Conservation (phyloP, 371 early-diverging fungal genomes). For the Syncephalastrum contaminatum region DNA sequence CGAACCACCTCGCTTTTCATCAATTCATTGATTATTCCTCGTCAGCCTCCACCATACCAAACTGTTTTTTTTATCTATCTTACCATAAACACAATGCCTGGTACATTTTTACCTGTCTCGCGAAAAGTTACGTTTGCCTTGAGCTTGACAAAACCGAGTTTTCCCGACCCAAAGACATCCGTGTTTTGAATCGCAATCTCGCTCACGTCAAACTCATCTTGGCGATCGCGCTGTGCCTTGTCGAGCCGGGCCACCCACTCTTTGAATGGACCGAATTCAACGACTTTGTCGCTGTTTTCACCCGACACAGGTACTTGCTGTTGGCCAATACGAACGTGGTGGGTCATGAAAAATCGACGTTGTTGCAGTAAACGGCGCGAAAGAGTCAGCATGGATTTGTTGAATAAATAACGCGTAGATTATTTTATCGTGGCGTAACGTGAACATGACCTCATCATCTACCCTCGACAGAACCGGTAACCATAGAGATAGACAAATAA, state of each 20-base stretch:
- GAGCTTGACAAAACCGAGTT: constrained; percentile 80
- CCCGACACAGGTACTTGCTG: too few relatives aligned
- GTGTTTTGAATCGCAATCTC: constrained; percentile 66
- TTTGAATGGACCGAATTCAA: constrained; percentile 61
- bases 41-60: too few relatives aligned
- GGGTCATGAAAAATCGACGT: too few relatives aligned
- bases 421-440: too few relatives aligned
- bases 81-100: constrained; percentile 83
- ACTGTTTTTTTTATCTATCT: not conserved
- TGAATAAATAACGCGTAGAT: too few relatives aligned
- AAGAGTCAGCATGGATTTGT: too few relatives aligned
- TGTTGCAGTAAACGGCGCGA: too few relatives aligned
- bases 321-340: too few relatives aligned
- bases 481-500: too few relatives aligned
- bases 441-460: too few relatives aligned
- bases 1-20: constrained; percentile 68
- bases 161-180: constrained; percentile 63
- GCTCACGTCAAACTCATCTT: constrained; percentile 36
- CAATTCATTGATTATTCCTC: not conserved
- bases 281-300: constrained; percentile 24
- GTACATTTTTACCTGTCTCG: constrained; percentile 55
- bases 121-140: constrained; percentile 52
- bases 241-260: constrained; percentile 58
- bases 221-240: constrained; percentile 39
- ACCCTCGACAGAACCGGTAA: too few relatives aligned